Base-by-base conservation (phyloP, 352 stramenopile species). In the Phytophthora brassicae region DNA sequence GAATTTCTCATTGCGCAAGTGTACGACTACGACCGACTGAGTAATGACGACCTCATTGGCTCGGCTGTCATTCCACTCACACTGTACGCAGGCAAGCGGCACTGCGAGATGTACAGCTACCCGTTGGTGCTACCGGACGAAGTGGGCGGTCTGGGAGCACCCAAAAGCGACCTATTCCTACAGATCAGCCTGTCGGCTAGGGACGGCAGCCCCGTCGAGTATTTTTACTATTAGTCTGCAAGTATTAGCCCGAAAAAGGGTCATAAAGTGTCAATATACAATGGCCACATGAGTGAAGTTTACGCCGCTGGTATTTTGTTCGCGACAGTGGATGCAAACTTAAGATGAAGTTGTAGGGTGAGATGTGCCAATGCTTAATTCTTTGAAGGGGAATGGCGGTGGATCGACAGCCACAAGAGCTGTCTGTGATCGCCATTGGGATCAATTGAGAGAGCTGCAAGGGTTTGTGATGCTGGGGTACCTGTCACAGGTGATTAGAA, bases 51-150 rank as follows among this genome's bases (percentile, higher is more conserved):
- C 58, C 70, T 93, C 45, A 81, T 93, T 43, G 84, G 81, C 42
- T 87, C 77, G 50, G 81, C 81, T 7, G 64, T 87, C 11, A 83
- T 91, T 26, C 82, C 82, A 20, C 66, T 90, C 20, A 68, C 75
- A 48, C 75, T 90, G 14, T 90, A 77, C 58, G 71, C 77, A 9
- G 81, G 77, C 41, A 56, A 72, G 8, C 75, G 81, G 12, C 79
- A 90, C 60, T 67, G 67, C 50, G 75, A 88, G 41, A 72, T 89
- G 53, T 89, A 86, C 65, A 84, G 75, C 66, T 90, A 89, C 64
- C 79, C 79, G 48, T 65, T 90, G 24, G 81, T 90, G 48, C 57
- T 90, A 35, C 81, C 81, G 8, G 70, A 86, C 38, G 77, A 88
- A 23, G 51, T 79, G 31, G 74, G 75, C 17, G 76, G 76, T 0